Base-by-base conservation (phyloP, 129 eudicot genomes). In the Apium graveolens region DNA sequence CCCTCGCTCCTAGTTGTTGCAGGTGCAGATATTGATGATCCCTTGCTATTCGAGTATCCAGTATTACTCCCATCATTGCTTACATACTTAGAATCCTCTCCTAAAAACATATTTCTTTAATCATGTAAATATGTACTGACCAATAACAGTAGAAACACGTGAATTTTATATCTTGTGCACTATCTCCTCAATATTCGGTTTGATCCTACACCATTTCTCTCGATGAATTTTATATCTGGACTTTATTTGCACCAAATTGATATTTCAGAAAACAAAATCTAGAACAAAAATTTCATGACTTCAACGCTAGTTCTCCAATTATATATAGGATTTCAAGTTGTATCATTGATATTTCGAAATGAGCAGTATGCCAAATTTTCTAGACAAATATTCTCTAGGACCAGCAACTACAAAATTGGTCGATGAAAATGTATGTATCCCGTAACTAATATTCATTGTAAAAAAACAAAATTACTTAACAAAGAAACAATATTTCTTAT, bases 1-100 rank as follows among this genome's bases (percentile, higher is more conserved):
- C 88, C 97, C 87, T 92, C 97, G 69, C 85, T 90, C 68, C 95
- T 85, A 55, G 88, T 88, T 1, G 97, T 89, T 46, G 78, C 86
- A 9, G 97, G 83, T 71, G 86, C 70, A 37, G 93, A 89, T 46
- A 85, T 84, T 53, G 78, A 81, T 20, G 97, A 91, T 63, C 73
- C 80, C 81, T 87, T 87, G 86, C 93, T 89, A 81, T 17, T 70
- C 5, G 85, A 86, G 75, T 81, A 79, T 73, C 94, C 88, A 27
- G 74, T 29, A 10, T 78, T 82, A 24, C 80, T 85, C 68, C 92
- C 92, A 42, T 84, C 81, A 26, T 78, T 87, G 49, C 89, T 89
- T 14, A 81, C 83, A 39, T 70, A 83, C 82, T 82, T 89, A 7
- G 92, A 89, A 20, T 60, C 85, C 53, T 76, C 81, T 29, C 85